Evolutionary conservation across 2,329 filamentous ascomycete species (phyloP).

Genomic region (Fusarium heterosporum): DNA sequence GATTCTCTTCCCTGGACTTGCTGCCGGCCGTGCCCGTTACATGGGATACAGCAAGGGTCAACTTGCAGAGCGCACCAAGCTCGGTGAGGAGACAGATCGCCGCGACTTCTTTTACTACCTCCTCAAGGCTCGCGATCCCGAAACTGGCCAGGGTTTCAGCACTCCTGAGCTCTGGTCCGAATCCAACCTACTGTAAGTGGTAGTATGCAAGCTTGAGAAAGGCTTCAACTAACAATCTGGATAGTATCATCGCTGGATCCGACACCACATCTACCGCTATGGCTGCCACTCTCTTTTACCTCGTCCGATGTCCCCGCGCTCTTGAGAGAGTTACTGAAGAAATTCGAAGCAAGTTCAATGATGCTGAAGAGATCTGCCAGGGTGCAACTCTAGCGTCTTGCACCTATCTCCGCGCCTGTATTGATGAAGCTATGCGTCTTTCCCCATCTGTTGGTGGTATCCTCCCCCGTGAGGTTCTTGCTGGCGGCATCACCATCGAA

Average conservation of each 20-base stretch:
- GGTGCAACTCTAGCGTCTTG: constrained; percentile 63
- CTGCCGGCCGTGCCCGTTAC: constrained; percentile 74
- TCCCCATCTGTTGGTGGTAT: constrained; percentile 71
- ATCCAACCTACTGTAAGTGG: constrained; percentile 71
- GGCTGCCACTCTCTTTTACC: constrained; percentile 72
- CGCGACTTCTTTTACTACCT: constrained; percentile 83
- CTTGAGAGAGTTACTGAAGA: constrained; percentile 63
- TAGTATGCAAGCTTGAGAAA: neutral
- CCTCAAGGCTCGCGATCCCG: constrained; percentile 76
- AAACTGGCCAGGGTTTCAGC: constrained; percentile 74
- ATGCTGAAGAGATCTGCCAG: constrained; percentile 67
- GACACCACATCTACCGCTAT: constrained; percentile 78
- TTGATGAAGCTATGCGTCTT: constrained; percentile 74
- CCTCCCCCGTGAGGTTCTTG: constrained; percentile 68
- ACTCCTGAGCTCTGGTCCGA: constrained; percentile 77
- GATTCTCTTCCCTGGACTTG: constrained; percentile 74
- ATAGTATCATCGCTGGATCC: constrained; percentile 75
- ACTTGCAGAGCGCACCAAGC: constrained; percentile 72
- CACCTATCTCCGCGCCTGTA: constrained; percentile 71
- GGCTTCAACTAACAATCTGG: constrained; percentile 9
- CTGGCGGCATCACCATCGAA: constrained; percentile 66
- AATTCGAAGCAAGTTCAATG: constrained; percentile 62
- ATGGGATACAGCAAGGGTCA: constrained; percentile 78
- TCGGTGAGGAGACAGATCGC: constrained; percentile 73
- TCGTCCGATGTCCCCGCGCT: constrained; percentile 63